A percentile compares a stretch with the other conserved stretches of the same genome.
These are phyloP conservation scores for Eucalyptus curtisii DNA, from an alignment of 345 rosid genomes.

Conservation along the genomic window DNA sequence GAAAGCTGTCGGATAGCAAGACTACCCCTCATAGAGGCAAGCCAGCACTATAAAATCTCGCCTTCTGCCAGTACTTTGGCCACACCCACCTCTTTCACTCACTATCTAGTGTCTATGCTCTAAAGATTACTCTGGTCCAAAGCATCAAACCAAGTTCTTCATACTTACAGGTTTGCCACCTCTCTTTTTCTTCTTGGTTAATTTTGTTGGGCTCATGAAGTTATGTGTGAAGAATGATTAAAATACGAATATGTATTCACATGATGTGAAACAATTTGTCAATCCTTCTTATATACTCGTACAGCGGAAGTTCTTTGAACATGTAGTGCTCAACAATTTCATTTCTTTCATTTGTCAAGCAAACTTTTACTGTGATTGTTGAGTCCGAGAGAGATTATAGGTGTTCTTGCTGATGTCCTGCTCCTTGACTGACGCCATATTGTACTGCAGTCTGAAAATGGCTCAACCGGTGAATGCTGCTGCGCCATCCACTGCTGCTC, in stretches of 20 bases:
- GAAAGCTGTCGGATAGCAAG: background rate
- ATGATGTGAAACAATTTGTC: background rate
- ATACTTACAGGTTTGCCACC: background rate
- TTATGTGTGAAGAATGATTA: background rate
- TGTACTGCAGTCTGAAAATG: background rate
- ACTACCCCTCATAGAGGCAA: background rate
- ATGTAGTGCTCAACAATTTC: background rate
- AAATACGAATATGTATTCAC: background rate
- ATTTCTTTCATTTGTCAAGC: background rate
- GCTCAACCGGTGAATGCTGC: background rate
- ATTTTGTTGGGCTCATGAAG: background rate
- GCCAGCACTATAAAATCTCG: background rate
- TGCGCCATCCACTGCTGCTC: background rate
- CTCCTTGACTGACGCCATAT: background rate
- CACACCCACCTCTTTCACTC: background rate
- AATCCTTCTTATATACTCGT: background rate
- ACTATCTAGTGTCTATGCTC: background rate
- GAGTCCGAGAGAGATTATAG: background rate
- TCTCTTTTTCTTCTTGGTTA: background rate
- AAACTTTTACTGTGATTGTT: background rate
- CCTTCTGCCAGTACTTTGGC: background rate
- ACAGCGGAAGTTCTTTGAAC: background rate
- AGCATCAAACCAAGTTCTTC: background rate
- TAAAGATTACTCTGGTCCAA: background rate
- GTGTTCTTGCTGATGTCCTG: background rate